A percentile compares a stretch with the other conserved stretches of the same genome.
phyloP scores from a whole-genome alignment of 305 asterid genomes.

The Rubia tinctorum region DNA sequence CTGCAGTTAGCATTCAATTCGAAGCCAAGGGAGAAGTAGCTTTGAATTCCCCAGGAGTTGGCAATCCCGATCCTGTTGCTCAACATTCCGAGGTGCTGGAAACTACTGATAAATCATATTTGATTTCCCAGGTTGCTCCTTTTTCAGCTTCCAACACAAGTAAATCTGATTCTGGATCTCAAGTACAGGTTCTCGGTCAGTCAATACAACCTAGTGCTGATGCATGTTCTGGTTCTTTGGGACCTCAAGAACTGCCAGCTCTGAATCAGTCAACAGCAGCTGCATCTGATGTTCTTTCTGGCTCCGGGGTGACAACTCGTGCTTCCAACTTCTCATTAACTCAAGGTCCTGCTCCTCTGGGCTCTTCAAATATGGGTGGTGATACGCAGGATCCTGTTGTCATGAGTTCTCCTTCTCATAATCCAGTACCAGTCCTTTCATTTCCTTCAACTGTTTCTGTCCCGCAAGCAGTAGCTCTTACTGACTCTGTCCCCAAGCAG shows the following conservation, averaged over 20 bases:
- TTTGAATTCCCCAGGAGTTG: conserved; percentile 14
- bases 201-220: conserved; percentile 28
- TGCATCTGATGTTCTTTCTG: conserved; percentile 9
- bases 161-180: conserved; percentile 33
- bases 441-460: conserved; percentile 34
- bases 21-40: conserved; percentile 20
- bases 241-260: conserved; percentile 15
- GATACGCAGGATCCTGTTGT: conserved; percentile 34
- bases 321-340: background rate
- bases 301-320: background rate
- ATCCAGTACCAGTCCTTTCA: conserved; percentile 31
- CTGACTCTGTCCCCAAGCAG: conserved; percentile 40
- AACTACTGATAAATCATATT: conserved; percentile 25
- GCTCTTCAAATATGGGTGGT: conserved; percentile 18
- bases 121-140: conserved; percentile 32
- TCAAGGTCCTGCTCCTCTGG: background rate
- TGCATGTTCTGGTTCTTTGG: conserved; percentile 32
- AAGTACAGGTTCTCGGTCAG: conserved; percentile 29
- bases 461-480: conserved; percentile 29
- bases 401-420: conserved; percentile 36
- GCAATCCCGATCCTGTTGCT: conserved; percentile 29
- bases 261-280: background rate
- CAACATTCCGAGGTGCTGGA: conserved; percentile 28
- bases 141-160: conserved; percentile 30
- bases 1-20: conserved; percentile 21